Base-by-base conservation (phyloP, 2,329 filamentous ascomycete genomes). In the Cladophialophora psammophila region DNA sequence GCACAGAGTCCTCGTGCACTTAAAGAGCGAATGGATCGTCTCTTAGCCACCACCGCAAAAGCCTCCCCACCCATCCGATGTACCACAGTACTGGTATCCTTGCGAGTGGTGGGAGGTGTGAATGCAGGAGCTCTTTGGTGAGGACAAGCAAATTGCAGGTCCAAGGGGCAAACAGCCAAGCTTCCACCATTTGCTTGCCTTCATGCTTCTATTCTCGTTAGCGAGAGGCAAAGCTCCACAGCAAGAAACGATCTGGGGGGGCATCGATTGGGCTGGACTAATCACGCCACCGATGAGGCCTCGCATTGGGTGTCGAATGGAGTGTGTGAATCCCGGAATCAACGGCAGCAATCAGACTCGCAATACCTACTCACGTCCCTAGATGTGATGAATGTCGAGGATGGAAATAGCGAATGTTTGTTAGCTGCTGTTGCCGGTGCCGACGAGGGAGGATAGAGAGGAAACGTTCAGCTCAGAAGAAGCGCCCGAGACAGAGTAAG, bases 61-160 rank as follows among this genome's bases (percentile, higher is more conserved):
- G 18, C 18, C 7, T 5, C 10, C 26, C 12, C 8, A 12, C 2
- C 45, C 18, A 18, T 1, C 8, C 3, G 20, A 50, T 50, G 20
- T 26, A 50, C 9, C 18, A 5, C 26, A 26, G 18, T 26, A 1
- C 45, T 26, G 26, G 26, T 26, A 5, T 13, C 12, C 12, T 15
- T 15, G 15, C 38, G 15, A 18, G 53, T 32, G 18, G 20, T 42
- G 35, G 15, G 20, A 40, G 36, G 38, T 31, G 35, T 50, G 20
- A 34, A 5, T 9, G 8, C 26, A 55, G 52, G 31, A 55, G 42
- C 12, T 20, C 18, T 36, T 13, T 40, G 58, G 50, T 13, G 45
- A 2, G 6, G 34, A 53, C 18, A 18, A 18, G 59, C 35, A 61
- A 61, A 61, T 61, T 61, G 59, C 59, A 61, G 59, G 59, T 38